Base-by-base conservation (phyloP, 139 green algal species). In the Bryopsis sp. region DNA sequence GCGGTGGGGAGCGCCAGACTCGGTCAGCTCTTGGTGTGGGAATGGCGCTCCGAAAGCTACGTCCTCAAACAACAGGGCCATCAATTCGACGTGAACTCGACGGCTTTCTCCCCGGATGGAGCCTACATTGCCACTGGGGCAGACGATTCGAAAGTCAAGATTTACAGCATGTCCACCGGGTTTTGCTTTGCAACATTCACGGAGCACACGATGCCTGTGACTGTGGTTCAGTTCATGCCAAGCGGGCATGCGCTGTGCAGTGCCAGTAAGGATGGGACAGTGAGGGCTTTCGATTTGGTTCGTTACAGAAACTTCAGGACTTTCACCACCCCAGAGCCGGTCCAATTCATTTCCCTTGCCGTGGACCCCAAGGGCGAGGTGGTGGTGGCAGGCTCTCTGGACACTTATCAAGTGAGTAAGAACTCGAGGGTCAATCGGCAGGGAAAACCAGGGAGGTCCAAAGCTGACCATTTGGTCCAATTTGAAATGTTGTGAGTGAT, bases 21-120 rank as follows among this genome's bases (percentile, higher is more conserved):
- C 50, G 94, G 94, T 3, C 94, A 98, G 86, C 79, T 99, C 82
- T 82, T 98, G 71, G 94, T 98, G 47, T 99, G 94, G 94, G 94
- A 99, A 74, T 98, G 94, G 94, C 82, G 88, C 38, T 88, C 75
- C 24, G 94, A 98, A 80, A 92, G 76, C 29, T 97, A 98, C 72
- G 88, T 97, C 39, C 76, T 97, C 11, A 92, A 88, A 77, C 88
- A 96, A 78, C 83, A 89, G 74, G 92, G 94, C 4, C 94, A 99
- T 78, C 84, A 77, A 58, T 92, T 88, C 65, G 93, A 96, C 71
- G 83, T 96, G 1, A 70, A 77, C 1, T 57, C 80, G 2, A 63
- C 73, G 0, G 82, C 82, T 22, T 98, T 92, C 78, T 94, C 87
- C 6, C 86, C 87, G 0, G 94, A 97, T 50, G 90, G 90, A 5